Conservation (phyloP, 805 yeast species). For the Tanozyma kutaoensis region DNA sequence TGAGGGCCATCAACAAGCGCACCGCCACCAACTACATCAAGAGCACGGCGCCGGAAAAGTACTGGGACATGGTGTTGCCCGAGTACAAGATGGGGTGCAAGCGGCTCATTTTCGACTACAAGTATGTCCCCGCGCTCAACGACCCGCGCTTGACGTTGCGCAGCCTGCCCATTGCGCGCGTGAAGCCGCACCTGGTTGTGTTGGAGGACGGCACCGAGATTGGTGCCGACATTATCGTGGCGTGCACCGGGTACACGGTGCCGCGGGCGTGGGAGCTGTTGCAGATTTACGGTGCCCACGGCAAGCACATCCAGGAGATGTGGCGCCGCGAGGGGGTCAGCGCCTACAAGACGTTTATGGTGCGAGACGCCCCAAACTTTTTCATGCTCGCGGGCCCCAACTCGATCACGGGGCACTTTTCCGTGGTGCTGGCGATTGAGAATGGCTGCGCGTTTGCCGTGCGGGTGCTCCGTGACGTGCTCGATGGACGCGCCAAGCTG, state of each 20-base stretch:
- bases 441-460: slow-evolving; percentile 13
- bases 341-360: slow-evolving; percentile 22
- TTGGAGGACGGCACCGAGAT: slow-evolving; percentile 14
- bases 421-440: slow-evolving; percentile 26
- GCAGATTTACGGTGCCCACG: slow-evolving; percentile 13
- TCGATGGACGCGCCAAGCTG: slow-evolving; percentile 14
- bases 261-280: no score
- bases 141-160: slow-evolving; percentile 16
- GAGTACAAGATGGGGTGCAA: slow-evolving; percentile 28
- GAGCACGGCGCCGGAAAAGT: slow-evolving; percentile 16
- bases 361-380: slow-evolving; percentile 20
- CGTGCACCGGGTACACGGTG: slow-evolving; percentile 32
- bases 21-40: slow-evolving; percentile 13
- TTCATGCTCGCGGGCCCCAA: slow-evolving; percentile 27
- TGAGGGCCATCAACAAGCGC: slow-evolving; percentile 12
- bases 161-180: slow-evolving; percentile 9
- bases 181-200: slow-evolving; percentile 16
- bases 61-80: slow-evolving; percentile 19
- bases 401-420: slow-evolving; percentile 28
- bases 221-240: slow-evolving; percentile 24
- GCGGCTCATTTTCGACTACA: slow-evolving; percentile 23
- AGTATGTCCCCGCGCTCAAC: slow-evolving; percentile 18
- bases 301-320: slow-evolving; percentile 7
- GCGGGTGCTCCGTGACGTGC: slow-evolving; percentile 11
- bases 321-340: slow-evolving; percentile 19